Conservation (phyloP, 768 basidiomycete genomes). For the Auricularia cornea region DNA sequence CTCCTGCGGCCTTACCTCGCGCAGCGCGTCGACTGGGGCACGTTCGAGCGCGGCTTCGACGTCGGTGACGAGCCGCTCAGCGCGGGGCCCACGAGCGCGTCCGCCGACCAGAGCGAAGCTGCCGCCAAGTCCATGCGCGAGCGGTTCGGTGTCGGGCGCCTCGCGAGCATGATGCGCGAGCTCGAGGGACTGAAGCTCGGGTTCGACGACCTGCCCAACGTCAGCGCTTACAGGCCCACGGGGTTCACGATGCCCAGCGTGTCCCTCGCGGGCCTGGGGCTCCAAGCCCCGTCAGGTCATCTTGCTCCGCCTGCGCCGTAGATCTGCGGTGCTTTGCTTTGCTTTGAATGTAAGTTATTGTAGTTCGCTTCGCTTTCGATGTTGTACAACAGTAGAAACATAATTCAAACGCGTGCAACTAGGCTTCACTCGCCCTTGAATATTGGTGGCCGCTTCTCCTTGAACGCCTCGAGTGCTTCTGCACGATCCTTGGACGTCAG, state of each 20-base stretch:
- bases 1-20: constrained; percentile 87
- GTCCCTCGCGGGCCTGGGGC: neutral
- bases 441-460: constrained; percentile 67
- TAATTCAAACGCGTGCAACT: neutral
- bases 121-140: constrained; percentile 34
- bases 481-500: constrained; percentile 64
- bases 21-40: constrained; percentile 84
- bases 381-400: neutral
- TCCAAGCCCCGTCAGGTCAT: neutral
- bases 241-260: neutral
- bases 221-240: neutral
- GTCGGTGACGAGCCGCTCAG: constrained; percentile 13
- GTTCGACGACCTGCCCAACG: neutral
- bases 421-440: constrained; percentile 67
- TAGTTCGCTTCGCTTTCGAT: neutral
- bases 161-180: constrained; percentile 85
- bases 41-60: constrained; percentile 61
- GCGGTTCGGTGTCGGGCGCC: constrained; percentile 52
- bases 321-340: neutral
- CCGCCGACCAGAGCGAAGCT: too few species aligned
- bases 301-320: neutral
- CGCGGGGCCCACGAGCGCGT: too few species aligned
- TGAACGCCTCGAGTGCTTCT: constrained; percentile 83
- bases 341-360: neutral
- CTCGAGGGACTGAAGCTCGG: constrained; percentile 56